phyloP scores from a whole-genome alignment of 495 filamentous ascomycete genomes.

The Venustampulla echinocandica region DNA sequence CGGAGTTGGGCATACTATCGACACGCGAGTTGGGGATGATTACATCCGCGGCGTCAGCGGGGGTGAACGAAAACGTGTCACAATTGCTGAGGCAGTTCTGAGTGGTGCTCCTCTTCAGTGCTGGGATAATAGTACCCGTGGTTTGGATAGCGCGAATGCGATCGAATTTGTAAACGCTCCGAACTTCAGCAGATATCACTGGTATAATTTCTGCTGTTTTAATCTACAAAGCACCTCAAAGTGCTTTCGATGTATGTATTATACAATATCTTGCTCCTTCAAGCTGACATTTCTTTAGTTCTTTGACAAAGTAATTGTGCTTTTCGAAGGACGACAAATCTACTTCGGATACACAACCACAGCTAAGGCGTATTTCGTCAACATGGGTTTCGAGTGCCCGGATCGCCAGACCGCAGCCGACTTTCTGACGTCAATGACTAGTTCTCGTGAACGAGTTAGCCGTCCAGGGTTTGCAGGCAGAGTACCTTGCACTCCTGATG shows the following conservation, averaged over 20 bases:
- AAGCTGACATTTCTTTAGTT: slow-evolving; percentile 29
- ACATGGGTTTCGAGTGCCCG: slow-evolving; percentile 47
- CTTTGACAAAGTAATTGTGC: slow-evolving; percentile 53
- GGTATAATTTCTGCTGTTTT: slow-evolving; percentile 41
- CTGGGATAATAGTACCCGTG: slow-evolving; percentile 46
- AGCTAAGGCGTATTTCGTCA: slow-evolving; percentile 51
- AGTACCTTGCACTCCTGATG: slow-evolving; percentile 59
- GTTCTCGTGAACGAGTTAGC: slow-evolving; percentile 50
- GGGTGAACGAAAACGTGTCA: slow-evolving; percentile 74
- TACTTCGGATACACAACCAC: slow-evolving; percentile 51
- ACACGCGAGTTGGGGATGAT: slow-evolving; percentile 71
- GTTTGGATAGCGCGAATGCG: slow-evolving; percentile 41
- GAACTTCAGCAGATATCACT: slow-evolving; percentile 39
- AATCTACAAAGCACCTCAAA: slow-evolving; percentile 26
- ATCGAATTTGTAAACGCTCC: slow-evolving; percentile 35
- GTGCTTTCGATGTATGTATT: slow-evolving; percentile 46
- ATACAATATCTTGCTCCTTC: slow-evolving; percentile 53
- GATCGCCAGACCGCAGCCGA: slow-evolving; percentile 52
- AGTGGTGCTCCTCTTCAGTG: slow-evolving; percentile 49
- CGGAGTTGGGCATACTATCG: slow-evolving; percentile 62
- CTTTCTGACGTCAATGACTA: slow-evolving; percentile 65
- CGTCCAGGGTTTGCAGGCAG: slow-evolving; percentile 49
- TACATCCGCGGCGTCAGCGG: slow-evolving; percentile 71
- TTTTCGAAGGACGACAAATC: slow-evolving; percentile 57
- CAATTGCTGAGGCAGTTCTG: slow-evolving; percentile 62